Evolutionary conservation across 768 basidiomycete genomes (phyloP).

Genomic region (Suillus brevipes): DNA sequence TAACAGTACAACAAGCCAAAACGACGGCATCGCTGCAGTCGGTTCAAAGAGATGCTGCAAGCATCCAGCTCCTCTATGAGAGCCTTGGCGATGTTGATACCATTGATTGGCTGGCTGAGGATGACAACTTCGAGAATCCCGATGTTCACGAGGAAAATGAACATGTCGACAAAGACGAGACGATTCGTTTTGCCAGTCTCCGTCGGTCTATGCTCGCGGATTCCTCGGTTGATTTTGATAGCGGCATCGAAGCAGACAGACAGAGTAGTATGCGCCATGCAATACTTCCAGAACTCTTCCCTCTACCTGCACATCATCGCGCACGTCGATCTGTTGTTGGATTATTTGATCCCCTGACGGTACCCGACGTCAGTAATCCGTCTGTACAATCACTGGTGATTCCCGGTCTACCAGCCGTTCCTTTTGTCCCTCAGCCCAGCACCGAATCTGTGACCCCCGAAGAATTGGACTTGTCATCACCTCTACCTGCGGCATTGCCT

Average conservation of each 20-base stretch:
- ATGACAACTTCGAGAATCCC: constrained; percentile 39
- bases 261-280: constrained; percentile 26
- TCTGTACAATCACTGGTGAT: constrained; percentile 33
- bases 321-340: constrained; percentile 59
- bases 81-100: constrained; percentile 57
- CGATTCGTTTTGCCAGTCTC: constrained; percentile 32
- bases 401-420: constrained; percentile 34
- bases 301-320: constrained; percentile 28
- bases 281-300: constrained; percentile 18
- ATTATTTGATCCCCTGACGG: constrained; percentile 47
- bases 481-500: constrained; percentile 15
- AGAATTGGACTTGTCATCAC: constrained; percentile 25
- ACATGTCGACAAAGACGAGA: constrained; percentile 32
- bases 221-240: constrained; percentile 20
- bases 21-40: constrained; percentile 63
- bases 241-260: constrained; percentile 22
- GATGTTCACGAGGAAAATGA: constrained; percentile 21
- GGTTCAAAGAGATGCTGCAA: constrained; percentile 71
- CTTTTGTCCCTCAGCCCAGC: constrained; percentile 34
- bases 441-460: constrained; percentile 20
- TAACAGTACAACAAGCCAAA: constrained; percentile 62
- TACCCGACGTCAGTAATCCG: constrained; percentile 17
- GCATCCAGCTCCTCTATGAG: constrained; percentile 70
- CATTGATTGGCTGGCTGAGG: constrained; percentile 41
- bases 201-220: constrained; percentile 27